Evolutionary conservation across 176 grass and related monocot species (phyloP).

Genomic region (Cenchrus purpureus): DNA sequence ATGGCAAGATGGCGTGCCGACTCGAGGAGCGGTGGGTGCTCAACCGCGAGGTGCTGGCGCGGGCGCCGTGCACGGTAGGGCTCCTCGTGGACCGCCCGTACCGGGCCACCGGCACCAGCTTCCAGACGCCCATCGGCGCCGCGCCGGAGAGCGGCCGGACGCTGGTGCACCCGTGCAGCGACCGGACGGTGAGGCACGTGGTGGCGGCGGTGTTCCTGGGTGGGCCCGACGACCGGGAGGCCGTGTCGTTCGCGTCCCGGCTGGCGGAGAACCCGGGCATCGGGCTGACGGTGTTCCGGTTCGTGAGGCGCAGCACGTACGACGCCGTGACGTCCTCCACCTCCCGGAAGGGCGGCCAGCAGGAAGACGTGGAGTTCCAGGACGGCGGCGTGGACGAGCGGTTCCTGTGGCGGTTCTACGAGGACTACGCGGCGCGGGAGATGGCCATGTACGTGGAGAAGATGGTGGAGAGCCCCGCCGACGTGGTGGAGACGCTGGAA

Average conservation of each 20-base stretch:
- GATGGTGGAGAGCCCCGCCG: conserved; percentile 47
- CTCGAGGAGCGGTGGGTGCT: conserved; percentile 37
- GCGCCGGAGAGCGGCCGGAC: conserved; percentile 33
- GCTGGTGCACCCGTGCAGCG: conserved; percentile 61
- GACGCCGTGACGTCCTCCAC: conserved; percentile 38
- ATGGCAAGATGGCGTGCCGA: conserved; percentile 48
- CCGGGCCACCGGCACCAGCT: conserved; percentile 36
- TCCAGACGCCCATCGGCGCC: conserved; percentile 43
- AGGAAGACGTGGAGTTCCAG: background rate
- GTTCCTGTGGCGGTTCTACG: conserved; percentile 56
- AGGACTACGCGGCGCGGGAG: conserved; percentile 50
- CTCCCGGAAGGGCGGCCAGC: background rate
- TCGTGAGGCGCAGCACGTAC: conserved; percentile 61
- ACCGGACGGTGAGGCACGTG: conserved; percentile 54
- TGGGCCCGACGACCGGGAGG: conserved; percentile 60
- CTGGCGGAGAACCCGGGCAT: conserved; percentile 49
- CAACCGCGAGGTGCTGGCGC: conserved; percentile 31
- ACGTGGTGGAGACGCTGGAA: conserved; percentile 54
- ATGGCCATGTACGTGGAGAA: conserved; percentile 64
- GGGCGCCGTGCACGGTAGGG: conserved; percentile 49
- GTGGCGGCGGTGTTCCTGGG: conserved; percentile 55
- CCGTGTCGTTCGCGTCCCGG: conserved; percentile 45
- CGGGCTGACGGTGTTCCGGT: conserved; percentile 56
- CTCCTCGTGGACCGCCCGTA: conserved; percentile 54
- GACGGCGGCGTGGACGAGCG: conserved; percentile 45